A percentile compares a stretch with the other conserved stretches of the same genome.
Conservation (phyloP, 805 yeast species). For the Pichia membranifaciens region DNA sequence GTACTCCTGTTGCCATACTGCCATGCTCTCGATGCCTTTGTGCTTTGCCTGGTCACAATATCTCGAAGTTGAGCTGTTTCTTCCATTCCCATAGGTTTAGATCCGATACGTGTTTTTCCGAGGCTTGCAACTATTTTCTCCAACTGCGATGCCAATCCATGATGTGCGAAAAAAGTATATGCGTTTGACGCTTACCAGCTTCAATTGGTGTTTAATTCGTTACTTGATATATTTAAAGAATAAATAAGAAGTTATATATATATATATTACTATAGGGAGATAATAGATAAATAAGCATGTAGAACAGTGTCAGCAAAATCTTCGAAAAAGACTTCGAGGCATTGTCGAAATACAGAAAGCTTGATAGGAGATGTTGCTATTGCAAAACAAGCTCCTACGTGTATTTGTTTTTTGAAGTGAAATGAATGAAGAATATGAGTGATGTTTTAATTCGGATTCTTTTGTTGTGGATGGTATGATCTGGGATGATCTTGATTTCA, state of each 20-base stretch:
- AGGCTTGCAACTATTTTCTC: no score
- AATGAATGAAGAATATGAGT: background rate
- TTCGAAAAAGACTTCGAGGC: no score
- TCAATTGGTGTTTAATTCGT: no score
- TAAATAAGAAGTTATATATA: background rate
- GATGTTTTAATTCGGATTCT: conserved; percentile 3
- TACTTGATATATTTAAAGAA: background rate
- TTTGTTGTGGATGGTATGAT: conserved; percentile 4
- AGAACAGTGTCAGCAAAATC: background rate
- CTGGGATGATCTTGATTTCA: background rate
- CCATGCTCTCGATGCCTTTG: background rate
- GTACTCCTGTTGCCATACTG: conserved; percentile 12
- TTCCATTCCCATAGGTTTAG: no score
- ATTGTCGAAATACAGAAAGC: no score
- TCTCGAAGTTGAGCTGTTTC: no score
- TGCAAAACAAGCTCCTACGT: background rate
- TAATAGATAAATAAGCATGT: conserved; percentile 2
- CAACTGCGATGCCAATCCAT: no score
- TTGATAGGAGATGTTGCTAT: no score
- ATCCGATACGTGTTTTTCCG: no score
- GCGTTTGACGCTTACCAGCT: no score
- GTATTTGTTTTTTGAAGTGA: background rate
- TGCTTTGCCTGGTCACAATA: no score
- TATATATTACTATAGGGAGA: background rate
- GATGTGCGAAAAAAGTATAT: no score